These are phyloP conservation scores for Trichophyton mentagrophytes DNA, from an alignment of 2,329 filamentous ascomycete genomes.

Conservation along the genomic window DNA sequence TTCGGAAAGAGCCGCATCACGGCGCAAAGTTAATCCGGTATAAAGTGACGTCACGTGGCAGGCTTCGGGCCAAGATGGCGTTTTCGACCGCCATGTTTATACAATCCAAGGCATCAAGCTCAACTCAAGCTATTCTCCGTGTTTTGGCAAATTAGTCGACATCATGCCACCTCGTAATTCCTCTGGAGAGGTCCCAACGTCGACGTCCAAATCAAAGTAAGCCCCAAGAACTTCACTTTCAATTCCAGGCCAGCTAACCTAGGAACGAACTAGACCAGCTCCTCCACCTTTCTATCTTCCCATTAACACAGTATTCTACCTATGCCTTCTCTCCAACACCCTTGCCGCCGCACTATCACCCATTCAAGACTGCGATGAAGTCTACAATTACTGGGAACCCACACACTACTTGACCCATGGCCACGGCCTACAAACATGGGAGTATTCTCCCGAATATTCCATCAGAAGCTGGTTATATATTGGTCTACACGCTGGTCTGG, in stretches of 20 bases:
- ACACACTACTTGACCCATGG: constrained; percentile 87
- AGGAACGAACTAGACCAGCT: constrained; percentile 14
- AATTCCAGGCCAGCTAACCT: neutral
- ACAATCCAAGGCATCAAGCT: neutral
- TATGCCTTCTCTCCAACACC: constrained; percentile 61
- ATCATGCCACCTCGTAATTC: neutral
- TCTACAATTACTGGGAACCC: constrained; percentile 98
- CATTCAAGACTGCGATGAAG: constrained; percentile 96
- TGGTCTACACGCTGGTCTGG: constrained; percentile 60
- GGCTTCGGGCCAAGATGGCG: neutral
- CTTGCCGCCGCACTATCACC: constrained; percentile 71
- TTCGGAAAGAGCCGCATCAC: neutral
- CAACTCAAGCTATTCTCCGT: neutral
- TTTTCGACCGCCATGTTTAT: neutral
- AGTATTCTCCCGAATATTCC: constrained; percentile 89
- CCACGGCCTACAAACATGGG: constrained; percentile 94
- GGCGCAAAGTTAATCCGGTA: neutral
- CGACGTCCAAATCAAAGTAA: neutral
- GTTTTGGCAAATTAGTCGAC: neutral
- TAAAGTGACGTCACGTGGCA: neutral
- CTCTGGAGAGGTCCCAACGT: neutral
- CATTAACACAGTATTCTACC: constrained; percentile 64
- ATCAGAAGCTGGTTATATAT: constrained; percentile 95
- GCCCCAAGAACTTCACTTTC: neutral
- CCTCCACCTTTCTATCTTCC: constrained; percentile 48